Conservation (phyloP, 306 rosid genomes). For the Quercus variabilis region DNA sequence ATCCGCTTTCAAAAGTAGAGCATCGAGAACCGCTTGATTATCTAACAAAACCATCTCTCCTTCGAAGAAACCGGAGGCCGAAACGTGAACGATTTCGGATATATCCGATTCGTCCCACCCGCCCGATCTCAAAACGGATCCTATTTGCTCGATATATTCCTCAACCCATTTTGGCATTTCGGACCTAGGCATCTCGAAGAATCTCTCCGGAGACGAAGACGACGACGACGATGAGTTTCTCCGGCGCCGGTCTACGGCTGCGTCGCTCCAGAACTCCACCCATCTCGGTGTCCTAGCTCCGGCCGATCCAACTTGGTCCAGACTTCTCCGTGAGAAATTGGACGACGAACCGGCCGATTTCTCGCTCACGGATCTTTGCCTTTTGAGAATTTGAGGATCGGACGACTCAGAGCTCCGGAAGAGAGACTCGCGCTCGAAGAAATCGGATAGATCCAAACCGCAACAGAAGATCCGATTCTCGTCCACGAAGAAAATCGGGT, state of each 20-base stretch:
- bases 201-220: slow-evolving; percentile 71
- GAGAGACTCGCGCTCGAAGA: slow-evolving; percentile 76
- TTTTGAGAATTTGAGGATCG: slow-evolving; percentile 50
- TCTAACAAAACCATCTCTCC: slow-evolving; percentile 78
- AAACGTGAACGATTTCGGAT: slow-evolving; percentile 65
- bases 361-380: slow-evolving; percentile 77
- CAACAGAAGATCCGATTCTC: slow-evolving; percentile 89
- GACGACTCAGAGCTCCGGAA: slow-evolving; percentile 53
- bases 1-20: slow-evolving; percentile 74
- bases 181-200: slow-evolving; percentile 50
- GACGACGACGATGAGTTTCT: slow-evolving; percentile 52
- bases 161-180: slow-evolving; percentile 76
- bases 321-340: slow-evolving; percentile 67
- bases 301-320: slow-evolving; percentile 40
- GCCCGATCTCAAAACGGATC: slow-evolving; percentile 66
- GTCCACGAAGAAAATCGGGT: slow-evolving; percentile 87
- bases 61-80: slow-evolving; percentile 78
- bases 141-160: slow-evolving; percentile 71
- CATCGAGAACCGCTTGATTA: slow-evolving; percentile 83
- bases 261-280: slow-evolving; percentile 99
- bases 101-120: slow-evolving; percentile 93
- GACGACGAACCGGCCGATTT: slow-evolving; percentile 66
- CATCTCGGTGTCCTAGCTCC: slow-evolving; percentile 86
- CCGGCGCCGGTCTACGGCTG: slow-evolving; percentile 71
- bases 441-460: slow-evolving; percentile 88